Evolutionary conservation across 106 monocot species (phyloP).

Genomic region (Apostasia shenzhenica): DNA sequence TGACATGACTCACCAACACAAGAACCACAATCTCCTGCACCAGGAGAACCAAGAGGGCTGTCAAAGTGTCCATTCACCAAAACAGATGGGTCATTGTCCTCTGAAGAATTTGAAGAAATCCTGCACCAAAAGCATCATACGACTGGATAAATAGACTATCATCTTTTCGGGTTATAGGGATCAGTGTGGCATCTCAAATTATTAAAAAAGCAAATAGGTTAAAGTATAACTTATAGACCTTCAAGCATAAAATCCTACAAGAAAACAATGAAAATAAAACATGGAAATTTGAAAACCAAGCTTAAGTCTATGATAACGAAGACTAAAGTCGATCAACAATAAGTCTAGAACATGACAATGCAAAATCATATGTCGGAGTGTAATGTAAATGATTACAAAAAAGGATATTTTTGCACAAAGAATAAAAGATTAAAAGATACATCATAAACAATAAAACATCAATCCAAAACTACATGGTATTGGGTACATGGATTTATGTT

Average conservation of each 20-base stretch:
- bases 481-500: too few species aligned
- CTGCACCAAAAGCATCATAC: constrained; percentile 23
- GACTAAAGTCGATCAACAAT: too few species aligned
- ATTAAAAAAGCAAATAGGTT: background rate
- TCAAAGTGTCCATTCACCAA: constrained; percentile 97
- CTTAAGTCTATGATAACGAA: too few species aligned
- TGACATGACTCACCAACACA: constrained; percentile 76
- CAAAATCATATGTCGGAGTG: too few species aligned
- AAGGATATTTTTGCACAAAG: too few species aligned
- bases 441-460: too few species aligned
- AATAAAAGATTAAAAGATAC: too few species aligned
- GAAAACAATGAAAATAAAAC: background rate
- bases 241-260: background rate
- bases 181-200: background rate
- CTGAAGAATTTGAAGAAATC: constrained; percentile 68
- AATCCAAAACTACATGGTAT: too few species aligned
- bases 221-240: background rate
- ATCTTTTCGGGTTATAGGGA: background rate
- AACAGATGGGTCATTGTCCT: constrained; percentile 59
- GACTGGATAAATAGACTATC: too few species aligned
- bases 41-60: constrained; percentile 92
- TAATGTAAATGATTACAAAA: too few species aligned
- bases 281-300: too few species aligned
- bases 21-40: constrained; percentile 97
- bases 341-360: too few species aligned